Evolutionary conservation across 2,329 filamentous ascomycete genomes (phyloP).

Genomic region (Ophiostoma piceae): DNA sequence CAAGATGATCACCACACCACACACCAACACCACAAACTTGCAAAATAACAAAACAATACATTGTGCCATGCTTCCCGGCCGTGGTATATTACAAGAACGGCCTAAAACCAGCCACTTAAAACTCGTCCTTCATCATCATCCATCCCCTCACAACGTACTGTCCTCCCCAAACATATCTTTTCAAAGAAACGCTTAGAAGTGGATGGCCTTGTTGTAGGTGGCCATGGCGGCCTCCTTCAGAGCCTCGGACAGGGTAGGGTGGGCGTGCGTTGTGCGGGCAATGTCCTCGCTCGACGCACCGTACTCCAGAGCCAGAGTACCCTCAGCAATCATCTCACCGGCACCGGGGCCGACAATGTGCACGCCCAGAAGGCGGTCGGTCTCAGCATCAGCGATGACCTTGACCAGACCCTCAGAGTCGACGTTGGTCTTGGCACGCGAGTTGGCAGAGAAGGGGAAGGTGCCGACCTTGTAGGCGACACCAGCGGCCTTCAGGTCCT

Average conservation of each 20-base stretch:
- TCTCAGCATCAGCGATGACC: slow-evolving; percentile 93
- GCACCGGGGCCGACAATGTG: slow-evolving; percentile 96
- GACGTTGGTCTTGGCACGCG: slow-evolving; percentile 95
- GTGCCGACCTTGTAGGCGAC: slow-evolving; percentile 88
- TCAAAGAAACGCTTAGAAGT: slow-evolving; percentile 60
- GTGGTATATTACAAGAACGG: slow-evolving; percentile 19
- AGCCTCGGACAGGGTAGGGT: slow-evolving; percentile 91
- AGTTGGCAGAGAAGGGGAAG: slow-evolving; percentile 98
- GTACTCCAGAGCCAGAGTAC: slow-evolving; percentile 90
- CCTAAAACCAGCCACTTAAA: slow-evolving; percentile 9
- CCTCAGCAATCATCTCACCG: slow-evolving; percentile 99
- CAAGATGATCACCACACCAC: not conserved
- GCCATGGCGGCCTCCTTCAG: slow-evolving; percentile 99
- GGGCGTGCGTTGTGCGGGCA: slow-evolving; percentile 89
- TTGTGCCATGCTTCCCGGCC: slow-evolving; percentile 17
- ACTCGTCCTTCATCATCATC: slow-evolving; percentile 7
- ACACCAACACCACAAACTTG: not conserved
- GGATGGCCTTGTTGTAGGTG: slow-evolving; percentile 90
- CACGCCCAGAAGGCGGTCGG: slow-evolving; percentile 87
- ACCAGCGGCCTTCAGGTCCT: slow-evolving; percentile 83
- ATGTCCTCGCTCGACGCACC: slow-evolving; percentile 94
- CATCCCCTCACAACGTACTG: not conserved
- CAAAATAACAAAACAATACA: slow-evolving; percentile 14
- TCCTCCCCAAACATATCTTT: not conserved
- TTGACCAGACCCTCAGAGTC: slow-evolving; percentile 96